These are phyloP conservation scores for Leavenworthia alabamica DNA, from an alignment of 345 rosid species.

Conservation along the genomic window DNA sequence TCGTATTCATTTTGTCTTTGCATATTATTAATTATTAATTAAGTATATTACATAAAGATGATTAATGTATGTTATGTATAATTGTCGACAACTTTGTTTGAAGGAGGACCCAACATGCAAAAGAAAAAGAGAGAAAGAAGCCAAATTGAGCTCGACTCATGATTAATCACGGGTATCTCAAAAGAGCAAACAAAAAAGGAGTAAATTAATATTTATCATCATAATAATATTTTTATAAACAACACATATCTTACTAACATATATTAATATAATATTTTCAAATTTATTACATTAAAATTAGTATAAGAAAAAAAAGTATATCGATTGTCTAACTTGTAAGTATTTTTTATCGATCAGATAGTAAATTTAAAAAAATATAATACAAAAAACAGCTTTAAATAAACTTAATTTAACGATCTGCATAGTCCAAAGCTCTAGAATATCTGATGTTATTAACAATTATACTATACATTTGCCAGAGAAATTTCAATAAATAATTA, in stretches of 20 bases:
- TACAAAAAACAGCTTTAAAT: neutral
- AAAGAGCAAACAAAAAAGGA: constrained; percentile 1
- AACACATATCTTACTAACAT: neutral
- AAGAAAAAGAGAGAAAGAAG: constrained; percentile 28
- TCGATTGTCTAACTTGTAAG: neutral
- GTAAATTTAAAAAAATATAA: neutral
- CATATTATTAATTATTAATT: no score
- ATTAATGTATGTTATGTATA: constrained; percentile 18
- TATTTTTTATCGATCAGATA: neutral
- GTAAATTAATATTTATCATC: neutral
- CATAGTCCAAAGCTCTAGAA: neutral
- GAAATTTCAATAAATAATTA: neutral
- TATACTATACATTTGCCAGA: neutral
- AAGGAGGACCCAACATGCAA: constrained; percentile 30
- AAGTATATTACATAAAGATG: constrained; percentile 17
- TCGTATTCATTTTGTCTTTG: constrained; percentile 26
- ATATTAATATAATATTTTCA: neutral
- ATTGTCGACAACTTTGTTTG: constrained; percentile 30
- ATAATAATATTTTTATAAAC: neutral
- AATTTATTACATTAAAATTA: neutral
- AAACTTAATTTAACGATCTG: neutral
- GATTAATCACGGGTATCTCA: constrained; percentile 39
- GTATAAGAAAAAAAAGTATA: neutral
- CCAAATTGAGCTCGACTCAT: constrained; percentile 34
- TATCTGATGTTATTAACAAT: neutral